Evolutionary conservation across 352 stramenopile genomes (phyloP).

Genomic region (Paralagenidium karlingii): DNA sequence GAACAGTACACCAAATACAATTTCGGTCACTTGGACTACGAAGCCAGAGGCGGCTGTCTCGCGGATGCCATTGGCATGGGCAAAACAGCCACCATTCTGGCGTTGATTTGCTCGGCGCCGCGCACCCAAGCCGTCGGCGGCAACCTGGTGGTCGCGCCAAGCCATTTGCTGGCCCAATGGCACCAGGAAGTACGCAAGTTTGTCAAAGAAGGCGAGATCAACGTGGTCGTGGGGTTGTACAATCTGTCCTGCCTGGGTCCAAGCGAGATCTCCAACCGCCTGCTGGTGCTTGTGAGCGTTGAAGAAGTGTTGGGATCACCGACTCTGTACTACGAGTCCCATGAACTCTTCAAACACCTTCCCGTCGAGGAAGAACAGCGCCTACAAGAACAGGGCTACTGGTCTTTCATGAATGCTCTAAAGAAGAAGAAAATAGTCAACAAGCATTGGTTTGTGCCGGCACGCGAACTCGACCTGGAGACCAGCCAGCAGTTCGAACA

Average conservation of each 20-base stretch:
- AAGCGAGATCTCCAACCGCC: slow-evolving; percentile 46
- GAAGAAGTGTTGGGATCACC: slow-evolving; percentile 56
- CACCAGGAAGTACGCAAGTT: slow-evolving; percentile 73
- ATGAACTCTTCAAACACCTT: slow-evolving; percentile 56
- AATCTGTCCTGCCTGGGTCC: slow-evolving; percentile 37
- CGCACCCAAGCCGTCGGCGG: slow-evolving; percentile 27
- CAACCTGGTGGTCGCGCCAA: slow-evolving; percentile 65
- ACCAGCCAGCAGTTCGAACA: slow-evolving; percentile 46
- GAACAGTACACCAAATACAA: slow-evolving; percentile 51
- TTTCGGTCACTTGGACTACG: slow-evolving; percentile 63
- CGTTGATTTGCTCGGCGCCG: slow-evolving; percentile 50
- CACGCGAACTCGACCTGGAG: slow-evolving; percentile 24
- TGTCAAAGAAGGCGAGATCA: slow-evolving; percentile 38
- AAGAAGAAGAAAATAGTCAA: slow-evolving; percentile 2
- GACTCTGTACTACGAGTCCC: slow-evolving; percentile 41
- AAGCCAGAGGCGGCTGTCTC: slow-evolving; percentile 51
- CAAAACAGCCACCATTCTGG: slow-evolving; percentile 75
- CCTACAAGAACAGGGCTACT: no score
- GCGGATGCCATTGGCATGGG: slow-evolving; percentile 75
- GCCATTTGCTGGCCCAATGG: slow-evolving; percentile 73
- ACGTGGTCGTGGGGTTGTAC: slow-evolving; percentile 50
- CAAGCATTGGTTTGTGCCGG: slow-evolving; percentile 2
- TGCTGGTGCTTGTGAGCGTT: slow-evolving; percentile 68
- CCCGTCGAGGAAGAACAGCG: no score
- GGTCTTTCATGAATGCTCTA: no score